These are phyloP conservation scores for Agaricus subrufescens DNA, from an alignment of 768 basidiomycete species.

Conservation along the genomic window DNA sequence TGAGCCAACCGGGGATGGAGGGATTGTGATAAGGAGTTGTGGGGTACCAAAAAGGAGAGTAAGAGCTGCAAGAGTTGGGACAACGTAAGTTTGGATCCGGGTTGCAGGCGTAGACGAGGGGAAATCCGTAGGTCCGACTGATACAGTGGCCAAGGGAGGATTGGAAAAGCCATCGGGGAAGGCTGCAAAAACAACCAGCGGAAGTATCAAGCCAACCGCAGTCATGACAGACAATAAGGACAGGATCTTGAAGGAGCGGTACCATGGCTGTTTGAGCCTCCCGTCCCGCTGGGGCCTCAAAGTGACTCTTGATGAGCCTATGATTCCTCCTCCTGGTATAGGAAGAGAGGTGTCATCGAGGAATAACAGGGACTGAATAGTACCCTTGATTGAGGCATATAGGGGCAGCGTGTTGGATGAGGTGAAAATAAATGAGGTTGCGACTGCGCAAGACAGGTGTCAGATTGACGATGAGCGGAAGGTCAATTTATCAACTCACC, in stretches of 20 bases:
- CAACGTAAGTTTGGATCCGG: conserved; percentile 27
- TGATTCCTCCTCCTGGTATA: conserved; percentile 24
- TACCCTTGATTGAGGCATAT: conserved; percentile 49
- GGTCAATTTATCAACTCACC: conserved; percentile 37
- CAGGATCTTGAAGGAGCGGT: conserved; percentile 55
- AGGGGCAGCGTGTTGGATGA: conserved; percentile 62
- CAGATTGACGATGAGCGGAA: background rate
- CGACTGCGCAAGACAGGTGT: conserved; percentile 32
- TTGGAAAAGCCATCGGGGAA: conserved; percentile 24
- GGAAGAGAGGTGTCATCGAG: background rate
- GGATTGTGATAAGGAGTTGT: conserved; percentile 50
- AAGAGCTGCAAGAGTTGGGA: conserved; percentile 38
- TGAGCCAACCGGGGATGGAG: conserved; percentile 43
- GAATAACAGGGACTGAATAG: conserved; percentile 8
- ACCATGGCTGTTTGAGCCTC: conserved; percentile 8
- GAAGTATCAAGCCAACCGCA: conserved; percentile 49
- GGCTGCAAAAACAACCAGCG: conserved; percentile 51
- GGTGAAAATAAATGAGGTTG: conserved; percentile 60
- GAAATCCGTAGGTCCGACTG: background rate
- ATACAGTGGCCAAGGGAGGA: background rate
- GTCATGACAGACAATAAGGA: conserved; percentile 45
- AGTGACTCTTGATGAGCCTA: conserved; percentile 25
- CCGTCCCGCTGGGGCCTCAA: conserved; percentile 35
- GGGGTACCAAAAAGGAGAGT: conserved; percentile 60
- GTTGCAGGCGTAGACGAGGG: conserved; percentile 12